phyloP scores from a whole-genome alignment of 345 rosid genomes.

The Punica granatum region DNA sequence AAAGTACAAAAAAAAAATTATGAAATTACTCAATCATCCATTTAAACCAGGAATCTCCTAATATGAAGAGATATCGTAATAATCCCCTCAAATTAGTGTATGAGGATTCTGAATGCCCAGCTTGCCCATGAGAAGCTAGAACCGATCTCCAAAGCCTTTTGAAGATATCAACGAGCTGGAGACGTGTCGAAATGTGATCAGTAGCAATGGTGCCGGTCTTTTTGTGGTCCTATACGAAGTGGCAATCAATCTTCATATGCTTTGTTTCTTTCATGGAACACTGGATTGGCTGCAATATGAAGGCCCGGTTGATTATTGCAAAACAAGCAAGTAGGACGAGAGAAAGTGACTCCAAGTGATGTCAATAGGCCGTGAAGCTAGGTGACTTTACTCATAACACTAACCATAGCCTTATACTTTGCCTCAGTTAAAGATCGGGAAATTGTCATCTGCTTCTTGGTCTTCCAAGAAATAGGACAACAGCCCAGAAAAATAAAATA shows the following conservation, averaged over 20 bases:
- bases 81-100: no score
- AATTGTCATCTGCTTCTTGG: background rate
- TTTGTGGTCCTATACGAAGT: no score
- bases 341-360: background rate
- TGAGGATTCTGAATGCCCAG: no score
- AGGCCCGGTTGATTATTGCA: background rate
- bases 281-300: background rate
- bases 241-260: background rate
- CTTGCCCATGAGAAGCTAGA: no score
- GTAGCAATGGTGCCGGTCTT: background rate
- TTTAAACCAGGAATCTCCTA: no score
- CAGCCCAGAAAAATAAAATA: background rate
- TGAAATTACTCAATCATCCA: no score
- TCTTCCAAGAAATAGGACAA: constrained; percentile 6
- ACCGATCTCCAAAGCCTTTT: no score
- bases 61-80: no score
- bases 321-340: background rate
- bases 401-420: no score
- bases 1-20: no score
- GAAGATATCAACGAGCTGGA: background rate
- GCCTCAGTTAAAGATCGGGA: background rate
- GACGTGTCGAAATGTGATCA: background rate
- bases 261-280: background rate
- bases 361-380: background rate
- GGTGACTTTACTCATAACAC: no score